These are phyloP conservation scores for Sextonia rubra DNA, from an alignment of 164 flowering plant genomes.

Conservation along the genomic window DNA sequence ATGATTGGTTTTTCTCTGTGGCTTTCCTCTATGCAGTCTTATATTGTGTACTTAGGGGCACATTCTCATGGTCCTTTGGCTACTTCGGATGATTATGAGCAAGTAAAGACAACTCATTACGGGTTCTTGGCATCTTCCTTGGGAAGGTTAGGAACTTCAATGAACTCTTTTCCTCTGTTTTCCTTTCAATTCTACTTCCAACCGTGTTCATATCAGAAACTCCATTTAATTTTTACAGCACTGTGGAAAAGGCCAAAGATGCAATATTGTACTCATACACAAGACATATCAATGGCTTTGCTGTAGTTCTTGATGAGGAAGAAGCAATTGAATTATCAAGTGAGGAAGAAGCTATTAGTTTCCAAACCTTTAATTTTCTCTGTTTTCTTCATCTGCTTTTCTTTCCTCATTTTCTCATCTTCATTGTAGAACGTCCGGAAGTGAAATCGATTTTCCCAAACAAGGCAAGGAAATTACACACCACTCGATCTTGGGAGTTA, in stretches of 20 bases:
- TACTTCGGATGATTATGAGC: constrained; percentile 23
- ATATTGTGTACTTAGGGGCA: constrained; percentile 57
- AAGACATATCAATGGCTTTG: constrained; percentile 58
- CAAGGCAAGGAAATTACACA: constrained; percentile 45
- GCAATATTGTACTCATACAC: constrained; percentile 57
- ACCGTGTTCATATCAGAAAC: not conserved
- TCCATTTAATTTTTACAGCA: not conserved
- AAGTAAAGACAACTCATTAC: constrained; percentile 40
- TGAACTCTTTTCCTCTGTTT: not conserved
- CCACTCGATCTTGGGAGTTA: constrained; percentile 68
- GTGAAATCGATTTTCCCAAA: constrained; percentile 59
- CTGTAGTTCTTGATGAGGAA: constrained; percentile 60
- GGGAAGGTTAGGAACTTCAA: constrained; percentile 33
- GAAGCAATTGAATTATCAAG: constrained; percentile 52
- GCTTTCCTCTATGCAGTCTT: constrained; percentile 31
- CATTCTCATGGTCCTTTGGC: constrained; percentile 34
- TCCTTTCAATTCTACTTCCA: not conserved
- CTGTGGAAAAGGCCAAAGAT: constrained; percentile 40
- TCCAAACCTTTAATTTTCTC: not conserved
- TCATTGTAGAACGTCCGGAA: constrained; percentile 46
- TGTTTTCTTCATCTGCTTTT: not conserved
- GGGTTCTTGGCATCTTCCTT: constrained; percentile 39
- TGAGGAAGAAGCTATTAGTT: constrained; percentile 11
- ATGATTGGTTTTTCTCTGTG: not conserved
- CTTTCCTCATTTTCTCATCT: not conserved